Evolutionary conservation across 2,329 filamentous ascomycete species (phyloP).

Genomic region (Paramyrothecium sp.): DNA sequence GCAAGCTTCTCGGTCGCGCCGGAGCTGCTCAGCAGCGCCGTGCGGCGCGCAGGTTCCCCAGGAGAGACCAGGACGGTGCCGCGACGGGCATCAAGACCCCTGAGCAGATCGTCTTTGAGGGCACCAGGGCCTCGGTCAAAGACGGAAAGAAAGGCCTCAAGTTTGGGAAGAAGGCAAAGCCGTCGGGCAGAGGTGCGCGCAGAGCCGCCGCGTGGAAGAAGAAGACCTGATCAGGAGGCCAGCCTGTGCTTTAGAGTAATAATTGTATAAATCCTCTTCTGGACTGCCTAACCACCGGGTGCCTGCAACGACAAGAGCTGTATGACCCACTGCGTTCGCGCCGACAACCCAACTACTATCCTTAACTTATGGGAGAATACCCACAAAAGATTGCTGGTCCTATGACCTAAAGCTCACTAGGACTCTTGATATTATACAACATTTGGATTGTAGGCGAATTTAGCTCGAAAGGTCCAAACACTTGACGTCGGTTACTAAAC

Average conservation of each 20-base stretch:
- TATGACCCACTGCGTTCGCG: no score
- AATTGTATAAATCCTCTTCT: neutral
- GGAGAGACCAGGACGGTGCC: constrained; percentile 16
- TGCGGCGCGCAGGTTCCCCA: constrained; percentile 16
- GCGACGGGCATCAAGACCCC: constrained; percentile 50
- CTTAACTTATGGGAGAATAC: no score
- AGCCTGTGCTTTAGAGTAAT: neutral
- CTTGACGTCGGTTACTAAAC: no score
- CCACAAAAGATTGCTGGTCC: no score
- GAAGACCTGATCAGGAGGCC: constrained; percentile 21
- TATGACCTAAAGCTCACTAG: no score
- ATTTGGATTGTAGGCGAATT: no score
- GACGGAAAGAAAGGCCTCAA: constrained; percentile 63
- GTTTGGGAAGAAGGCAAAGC: constrained; percentile 55
- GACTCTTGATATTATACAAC: no score
- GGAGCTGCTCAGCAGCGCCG: constrained; percentile 51
- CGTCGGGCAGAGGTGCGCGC: constrained; percentile 36
- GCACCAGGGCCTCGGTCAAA: constrained; percentile 67
- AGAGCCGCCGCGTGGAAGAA: constrained; percentile 46
- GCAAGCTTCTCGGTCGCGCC: constrained; percentile 71
- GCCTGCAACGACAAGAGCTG: no score
- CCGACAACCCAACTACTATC: no score
- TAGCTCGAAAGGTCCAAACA: no score
- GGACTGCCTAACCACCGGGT: no score
- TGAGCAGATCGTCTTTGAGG: constrained; percentile 78